These are phyloP conservation scores for Fusarium sp. DNA, from an alignment of 2,329 filamentous ascomycete species.

Conservation along the genomic window DNA sequence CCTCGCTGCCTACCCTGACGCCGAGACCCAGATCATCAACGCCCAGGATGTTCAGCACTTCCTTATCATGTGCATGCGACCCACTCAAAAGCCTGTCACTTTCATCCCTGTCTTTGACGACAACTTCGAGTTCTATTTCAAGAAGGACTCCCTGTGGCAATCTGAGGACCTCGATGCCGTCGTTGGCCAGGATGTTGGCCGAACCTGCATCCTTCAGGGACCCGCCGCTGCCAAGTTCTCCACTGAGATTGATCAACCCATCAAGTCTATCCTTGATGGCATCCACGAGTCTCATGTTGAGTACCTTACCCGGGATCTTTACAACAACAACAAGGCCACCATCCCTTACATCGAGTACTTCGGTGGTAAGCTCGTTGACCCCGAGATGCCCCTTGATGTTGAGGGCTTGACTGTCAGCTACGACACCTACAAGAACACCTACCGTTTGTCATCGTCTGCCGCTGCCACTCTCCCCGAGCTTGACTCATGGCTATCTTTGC, in stretches of 20 bases:
- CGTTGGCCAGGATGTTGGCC: constrained; percentile 92
- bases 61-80: constrained; percentile 87
- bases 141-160: constrained; percentile 99
- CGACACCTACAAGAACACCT: constrained; percentile 79
- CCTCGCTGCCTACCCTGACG: constrained; percentile 83
- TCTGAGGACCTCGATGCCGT: constrained; percentile 97
- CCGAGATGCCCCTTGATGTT: constrained; percentile 76
- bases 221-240: constrained; percentile 93
- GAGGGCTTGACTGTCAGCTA: constrained; percentile 87
- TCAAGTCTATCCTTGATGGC: constrained; percentile 91
- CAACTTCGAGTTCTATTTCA: constrained; percentile 99
- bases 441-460: constrained; percentile 80
- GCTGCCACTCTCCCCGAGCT: constrained; percentile 77
- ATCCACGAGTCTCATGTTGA: constrained; percentile 90
- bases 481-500: constrained; percentile 85
- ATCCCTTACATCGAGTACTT: constrained; percentile 95
- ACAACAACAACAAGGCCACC: constrained; percentile 73
- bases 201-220: constrained; percentile 95
- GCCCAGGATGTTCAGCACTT: constrained; percentile 99
- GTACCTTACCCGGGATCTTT: constrained; percentile 79
- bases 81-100: constrained; percentile 93
- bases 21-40: constrained; percentile 91
- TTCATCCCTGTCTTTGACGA: constrained; percentile 96
- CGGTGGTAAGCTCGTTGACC: constrained; percentile 82
- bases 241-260: constrained; percentile 87